phyloP scores from a whole-genome alignment of 2,329 filamentous ascomycete genomes.

The Fusarium hainanense region DNA sequence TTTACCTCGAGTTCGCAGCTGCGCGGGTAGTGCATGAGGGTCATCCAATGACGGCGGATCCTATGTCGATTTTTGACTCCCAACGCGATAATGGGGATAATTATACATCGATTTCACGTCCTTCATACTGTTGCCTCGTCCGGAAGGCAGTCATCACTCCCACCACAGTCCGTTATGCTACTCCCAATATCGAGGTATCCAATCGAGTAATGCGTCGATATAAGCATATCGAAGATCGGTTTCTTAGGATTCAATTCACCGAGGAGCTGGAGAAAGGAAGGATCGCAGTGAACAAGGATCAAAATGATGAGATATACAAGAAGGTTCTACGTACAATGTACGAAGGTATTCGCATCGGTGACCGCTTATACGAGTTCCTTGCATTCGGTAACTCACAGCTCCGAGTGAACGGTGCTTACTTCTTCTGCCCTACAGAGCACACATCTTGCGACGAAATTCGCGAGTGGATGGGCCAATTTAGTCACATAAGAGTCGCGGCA shows the following conservation, averaged over 20 bases:
- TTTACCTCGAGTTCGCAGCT: slow-evolving; percentile 79
- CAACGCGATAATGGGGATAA: slow-evolving; percentile 60
- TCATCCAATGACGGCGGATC: slow-evolving; percentile 67
- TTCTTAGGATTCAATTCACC: slow-evolving; percentile 88
- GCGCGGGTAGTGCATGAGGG: slow-evolving; percentile 44
- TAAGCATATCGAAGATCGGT: slow-evolving; percentile 75
- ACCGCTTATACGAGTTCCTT: slow-evolving; percentile 86
- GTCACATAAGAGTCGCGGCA: slow-evolving; percentile 82
- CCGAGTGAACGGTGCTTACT: slow-evolving; percentile 90
- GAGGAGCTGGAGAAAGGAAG: slow-evolving; percentile 77
- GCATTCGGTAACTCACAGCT: slow-evolving; percentile 97
- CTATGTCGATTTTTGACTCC: slow-evolving; percentile 66
- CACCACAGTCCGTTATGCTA: slow-evolving; percentile 81
- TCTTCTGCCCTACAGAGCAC: slow-evolving; percentile 79
- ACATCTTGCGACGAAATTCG: slow-evolving; percentile 82
- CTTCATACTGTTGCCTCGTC: slow-evolving; percentile 78
- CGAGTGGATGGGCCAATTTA: slow-evolving; percentile 86
- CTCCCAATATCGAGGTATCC: slow-evolving; percentile 84
- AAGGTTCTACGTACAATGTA: slow-evolving; percentile 77
- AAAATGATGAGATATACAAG: slow-evolving; percentile 77
- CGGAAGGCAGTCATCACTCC: slow-evolving; percentile 86
- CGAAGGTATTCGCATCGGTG: slow-evolving; percentile 85
- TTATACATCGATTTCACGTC: slow-evolving; percentile 62
- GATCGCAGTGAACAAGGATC: slow-evolving; percentile 63
- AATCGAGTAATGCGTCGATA: slow-evolving; percentile 87